Conservation (phyloP, 371 early-diverging fungal species). For the Batrachochytrium dendrobatidis region DNA sequence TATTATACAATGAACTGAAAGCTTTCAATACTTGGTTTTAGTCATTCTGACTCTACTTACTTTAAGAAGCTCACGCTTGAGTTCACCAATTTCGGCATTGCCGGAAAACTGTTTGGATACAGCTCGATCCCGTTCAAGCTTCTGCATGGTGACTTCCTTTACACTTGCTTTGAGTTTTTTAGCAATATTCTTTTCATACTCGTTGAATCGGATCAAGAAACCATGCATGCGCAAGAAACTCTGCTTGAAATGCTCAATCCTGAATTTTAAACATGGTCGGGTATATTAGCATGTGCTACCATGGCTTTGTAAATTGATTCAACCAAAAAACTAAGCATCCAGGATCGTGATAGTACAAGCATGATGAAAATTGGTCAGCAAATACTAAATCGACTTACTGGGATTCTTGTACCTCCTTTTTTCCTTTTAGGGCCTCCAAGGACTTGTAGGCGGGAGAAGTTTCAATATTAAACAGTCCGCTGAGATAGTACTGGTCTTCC, state of each 20-base stretch:
- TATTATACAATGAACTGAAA: neutral
- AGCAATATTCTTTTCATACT: conserved; percentile 39
- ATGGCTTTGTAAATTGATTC: too few relatives aligned
- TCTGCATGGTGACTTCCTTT: conserved; percentile 37
- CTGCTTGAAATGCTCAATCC: conserved; percentile 21
- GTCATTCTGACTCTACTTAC: conserved; percentile 12
- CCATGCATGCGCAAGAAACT: conserved; percentile 31
- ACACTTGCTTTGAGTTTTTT: conserved; percentile 31
- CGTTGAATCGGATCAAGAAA: conserved; percentile 28
- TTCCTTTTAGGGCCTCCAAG: conserved; percentile 30
- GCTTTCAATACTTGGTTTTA: neutral
- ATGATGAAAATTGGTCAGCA: neutral
- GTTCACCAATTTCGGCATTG: conserved; percentile 46
- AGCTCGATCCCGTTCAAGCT: conserved; percentile 41
- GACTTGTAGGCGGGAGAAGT: conserved; percentile 39
- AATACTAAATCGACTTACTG: conserved; percentile 3
- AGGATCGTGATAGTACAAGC: conserved; percentile 1
- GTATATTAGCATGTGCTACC: too few relatives aligned
- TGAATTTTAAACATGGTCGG: conserved; percentile 5
- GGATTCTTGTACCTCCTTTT: conserved; percentile 16
- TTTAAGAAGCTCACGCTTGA: conserved; percentile 47
- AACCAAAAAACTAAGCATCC: too few relatives aligned
- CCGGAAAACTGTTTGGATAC: conserved; percentile 36
- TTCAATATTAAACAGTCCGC: conserved; percentile 45
- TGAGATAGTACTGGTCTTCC: conserved; percentile 29